These are phyloP conservation scores for Cnidoscolus chayamansa DNA, from an alignment of 441 rosid species.

Conservation along the genomic window DNA sequence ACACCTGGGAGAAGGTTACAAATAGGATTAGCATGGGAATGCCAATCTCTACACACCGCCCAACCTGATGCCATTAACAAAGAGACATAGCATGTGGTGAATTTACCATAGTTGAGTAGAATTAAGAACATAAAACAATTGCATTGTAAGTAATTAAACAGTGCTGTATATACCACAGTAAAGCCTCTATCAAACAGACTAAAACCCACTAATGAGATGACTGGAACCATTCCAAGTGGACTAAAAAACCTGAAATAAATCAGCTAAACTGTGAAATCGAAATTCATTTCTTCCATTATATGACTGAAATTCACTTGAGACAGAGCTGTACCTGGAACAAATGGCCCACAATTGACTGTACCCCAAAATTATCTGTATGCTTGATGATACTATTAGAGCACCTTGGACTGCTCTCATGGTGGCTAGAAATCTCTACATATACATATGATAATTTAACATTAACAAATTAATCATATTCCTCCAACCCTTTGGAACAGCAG, in stretches of 20 bases:
- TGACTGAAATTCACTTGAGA: conserved; percentile 12
- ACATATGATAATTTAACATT: background rate
- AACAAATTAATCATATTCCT: background rate
- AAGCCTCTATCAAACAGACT: conserved; percentile 98
- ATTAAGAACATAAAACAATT: background rate
- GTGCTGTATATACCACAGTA: conserved; percentile 64
- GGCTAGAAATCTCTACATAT: conserved; percentile 66
- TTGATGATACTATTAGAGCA: conserved; percentile 92
- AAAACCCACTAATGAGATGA: conserved; percentile 85
- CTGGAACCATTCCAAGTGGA: conserved; percentile 99
- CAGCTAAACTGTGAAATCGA: background rate
- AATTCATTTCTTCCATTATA: conserved; percentile 7
- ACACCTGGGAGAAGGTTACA: conserved; percentile 83
- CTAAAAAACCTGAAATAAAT: conserved; percentile 79
- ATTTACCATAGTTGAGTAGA: background rate
- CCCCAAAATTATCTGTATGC: conserved; percentile 90
- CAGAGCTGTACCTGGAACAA: conserved; percentile 72
- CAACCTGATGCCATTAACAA: conserved; percentile 49
- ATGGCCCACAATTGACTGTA: conserved; percentile 98
- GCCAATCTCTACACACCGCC: conserved; percentile 87
- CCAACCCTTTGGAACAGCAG: background rate
- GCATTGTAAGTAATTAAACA: background rate
- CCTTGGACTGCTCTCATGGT: conserved; percentile 99
- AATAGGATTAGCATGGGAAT: conserved; percentile 90
- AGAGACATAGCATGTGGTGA: conserved; percentile 8